These are phyloP conservation scores for Ramaria rubella DNA, from an alignment of 768 basidiomycete species.

Conservation along the genomic window DNA sequence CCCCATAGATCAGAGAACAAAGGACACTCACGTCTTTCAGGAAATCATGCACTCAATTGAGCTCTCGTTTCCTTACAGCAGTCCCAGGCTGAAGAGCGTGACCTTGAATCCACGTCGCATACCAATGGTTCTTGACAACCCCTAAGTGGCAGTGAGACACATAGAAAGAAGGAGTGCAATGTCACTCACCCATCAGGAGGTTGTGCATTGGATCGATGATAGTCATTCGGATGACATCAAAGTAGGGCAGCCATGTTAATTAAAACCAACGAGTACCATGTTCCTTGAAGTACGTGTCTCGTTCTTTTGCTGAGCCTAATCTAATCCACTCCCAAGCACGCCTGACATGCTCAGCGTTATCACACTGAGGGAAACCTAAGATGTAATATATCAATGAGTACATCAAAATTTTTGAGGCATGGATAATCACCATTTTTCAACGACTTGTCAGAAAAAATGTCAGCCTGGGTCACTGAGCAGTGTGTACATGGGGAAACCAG, in stretches of 20 bases:
- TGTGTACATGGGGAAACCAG: constrained; percentile 20
- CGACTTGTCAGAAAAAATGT: constrained; percentile 14
- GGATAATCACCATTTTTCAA: constrained; percentile 17
- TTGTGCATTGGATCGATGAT: constrained; percentile 32
- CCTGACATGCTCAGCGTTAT: not conserved
- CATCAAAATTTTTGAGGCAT: not conserved
- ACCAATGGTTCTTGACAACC: constrained; percentile 14
- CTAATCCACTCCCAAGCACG: not conserved
- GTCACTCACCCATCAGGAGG: constrained; percentile 22
- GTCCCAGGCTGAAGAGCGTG: not conserved
- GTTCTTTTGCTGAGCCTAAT: not conserved
- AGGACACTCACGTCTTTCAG: not conserved
- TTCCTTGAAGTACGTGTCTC: constrained; percentile 1
- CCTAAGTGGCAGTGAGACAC: constrained; percentile 1
- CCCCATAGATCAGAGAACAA: not conserved
- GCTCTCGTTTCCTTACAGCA: not conserved
- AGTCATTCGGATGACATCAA: constrained; percentile 22
- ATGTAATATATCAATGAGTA: not conserved
- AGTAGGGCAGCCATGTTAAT: constrained; percentile 25
- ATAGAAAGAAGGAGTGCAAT: not conserved
- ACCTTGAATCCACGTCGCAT: constrained; percentile 10
- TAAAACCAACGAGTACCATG: constrained; percentile 21
- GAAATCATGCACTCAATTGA: not conserved
- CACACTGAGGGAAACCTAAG: not conserved
- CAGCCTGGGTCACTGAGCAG: constrained; percentile 17